phyloP scores from a whole-genome alignment of 1,284 basidiomycete species.

The Puccinia horiana region DNA sequence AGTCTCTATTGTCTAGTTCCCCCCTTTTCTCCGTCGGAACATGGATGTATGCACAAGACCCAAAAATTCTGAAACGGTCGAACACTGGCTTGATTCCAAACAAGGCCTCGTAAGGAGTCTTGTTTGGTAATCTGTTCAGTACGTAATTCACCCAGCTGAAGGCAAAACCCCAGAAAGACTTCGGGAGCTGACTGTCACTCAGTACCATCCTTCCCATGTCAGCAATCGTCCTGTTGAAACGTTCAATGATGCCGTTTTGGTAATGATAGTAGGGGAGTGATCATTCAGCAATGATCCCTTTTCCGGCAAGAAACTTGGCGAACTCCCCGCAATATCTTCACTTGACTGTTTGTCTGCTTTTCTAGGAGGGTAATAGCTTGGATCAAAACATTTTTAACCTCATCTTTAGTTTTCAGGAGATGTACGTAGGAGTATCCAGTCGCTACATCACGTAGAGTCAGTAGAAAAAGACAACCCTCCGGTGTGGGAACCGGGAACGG shows the following conservation, averaged over 20 bases:
- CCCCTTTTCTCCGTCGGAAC: not conserved
- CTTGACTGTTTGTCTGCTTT: not conserved
- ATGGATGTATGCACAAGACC: not conserved
- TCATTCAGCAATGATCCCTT: not conserved
- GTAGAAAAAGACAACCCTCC: not conserved
- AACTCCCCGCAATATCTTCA: not conserved
- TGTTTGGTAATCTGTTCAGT: constrained; percentile 1
- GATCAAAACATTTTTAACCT: not conserved
- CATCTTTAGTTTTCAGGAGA: not conserved
- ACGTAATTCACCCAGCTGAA: not conserved
- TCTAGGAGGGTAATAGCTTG: not conserved
- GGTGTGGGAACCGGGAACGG: not conserved
- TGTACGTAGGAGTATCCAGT: not conserved
- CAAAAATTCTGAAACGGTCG: not conserved
- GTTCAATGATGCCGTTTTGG: constrained; percentile 15
- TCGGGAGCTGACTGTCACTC: not conserved
- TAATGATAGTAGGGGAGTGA: constrained; percentile 18
- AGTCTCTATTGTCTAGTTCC: not conserved
- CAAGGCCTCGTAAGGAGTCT: not conserved
- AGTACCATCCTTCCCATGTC: not conserved
- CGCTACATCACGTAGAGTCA: not conserved
- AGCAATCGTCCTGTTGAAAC: not conserved
- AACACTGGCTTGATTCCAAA: not conserved
- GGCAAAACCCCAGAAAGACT: constrained; percentile 6
- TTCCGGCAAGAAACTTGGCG: not conserved